Percentiles rank a stretch among this genome's conserved stretches.
Evolutionary conservation across 306 rosid species (phyloP).

Genomic region (Pyrus betulifolia): DNA sequence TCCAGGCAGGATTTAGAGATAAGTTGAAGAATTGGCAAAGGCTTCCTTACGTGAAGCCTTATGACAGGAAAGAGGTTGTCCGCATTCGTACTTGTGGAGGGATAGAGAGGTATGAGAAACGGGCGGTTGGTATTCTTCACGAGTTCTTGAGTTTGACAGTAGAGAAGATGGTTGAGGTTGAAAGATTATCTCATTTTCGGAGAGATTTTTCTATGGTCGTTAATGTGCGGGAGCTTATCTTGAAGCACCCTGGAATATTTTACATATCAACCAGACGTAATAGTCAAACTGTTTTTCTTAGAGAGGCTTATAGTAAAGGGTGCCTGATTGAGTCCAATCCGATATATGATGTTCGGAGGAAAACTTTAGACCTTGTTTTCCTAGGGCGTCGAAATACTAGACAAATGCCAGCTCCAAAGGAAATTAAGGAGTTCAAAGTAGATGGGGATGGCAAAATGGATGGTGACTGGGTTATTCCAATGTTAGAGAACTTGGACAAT

Average conservation of each 20-base stretch:
- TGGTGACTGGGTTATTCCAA: constrained; percentile 58
- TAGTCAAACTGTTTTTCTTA: constrained; percentile 56
- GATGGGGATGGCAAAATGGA: constrained; percentile 28
- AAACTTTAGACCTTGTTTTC: constrained; percentile 58
- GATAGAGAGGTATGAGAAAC: constrained; percentile 54
- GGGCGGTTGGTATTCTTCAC: constrained; percentile 68
- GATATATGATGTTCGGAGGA: constrained; percentile 37
- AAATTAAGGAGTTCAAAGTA: constrained; percentile 13
- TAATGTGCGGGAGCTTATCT: constrained; percentile 53
- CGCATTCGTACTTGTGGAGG: constrained; percentile 43
- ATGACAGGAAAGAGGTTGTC: constrained; percentile 43
- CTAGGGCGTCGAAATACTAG: constrained; percentile 44
- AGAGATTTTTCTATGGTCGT: constrained; percentile 53
- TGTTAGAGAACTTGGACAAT: constrained; percentile 42
- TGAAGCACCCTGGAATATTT: constrained; percentile 63
- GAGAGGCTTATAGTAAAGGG: constrained; percentile 58
- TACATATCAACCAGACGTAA: constrained; percentile 65
- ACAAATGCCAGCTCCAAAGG: constrained; percentile 22
- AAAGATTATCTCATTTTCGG: constrained; percentile 58
- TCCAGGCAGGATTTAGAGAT: constrained; percentile 53
- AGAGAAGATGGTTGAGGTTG: constrained; percentile 77
- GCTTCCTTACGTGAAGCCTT: constrained; percentile 64
- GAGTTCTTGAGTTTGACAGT: constrained; percentile 78
- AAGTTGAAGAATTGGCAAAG: constrained; percentile 77
- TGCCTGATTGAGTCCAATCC: constrained; percentile 49